phyloP scores from a whole-genome alignment of 2,329 filamentous ascomycete species.

The Paramyrothecium roridum region DNA sequence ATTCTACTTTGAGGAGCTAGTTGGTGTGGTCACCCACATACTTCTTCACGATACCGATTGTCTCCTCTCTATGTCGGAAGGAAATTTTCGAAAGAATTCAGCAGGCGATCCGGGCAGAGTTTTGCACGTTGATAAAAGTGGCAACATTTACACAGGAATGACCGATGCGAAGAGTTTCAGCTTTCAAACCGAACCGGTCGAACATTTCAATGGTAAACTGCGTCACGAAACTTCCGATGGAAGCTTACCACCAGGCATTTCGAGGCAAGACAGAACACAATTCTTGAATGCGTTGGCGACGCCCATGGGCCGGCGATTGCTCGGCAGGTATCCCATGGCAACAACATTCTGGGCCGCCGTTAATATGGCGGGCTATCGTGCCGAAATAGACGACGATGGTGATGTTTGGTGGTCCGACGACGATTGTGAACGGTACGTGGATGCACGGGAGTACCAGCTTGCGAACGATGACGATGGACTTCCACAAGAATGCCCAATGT shows the following conservation, averaged over 20 bases:
- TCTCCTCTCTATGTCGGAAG: not conserved
- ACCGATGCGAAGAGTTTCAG: no score
- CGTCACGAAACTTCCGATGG: no score
- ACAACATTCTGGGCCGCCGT: not conserved
- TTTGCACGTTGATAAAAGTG: no score
- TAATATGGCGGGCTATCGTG: not conserved
- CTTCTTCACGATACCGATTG: not conserved
- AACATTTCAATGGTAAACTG: no score
- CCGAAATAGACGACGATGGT: constrained; percentile 1
- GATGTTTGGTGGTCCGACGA: not conserved
- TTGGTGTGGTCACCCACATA: not conserved
- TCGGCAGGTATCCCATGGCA: not conserved
- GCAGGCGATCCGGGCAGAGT: not conserved
- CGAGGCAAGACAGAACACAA: not conserved
- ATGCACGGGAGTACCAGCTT: not conserved
- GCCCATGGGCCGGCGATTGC: not conserved
- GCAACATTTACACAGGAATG: no score
- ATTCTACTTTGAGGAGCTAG: not conserved
- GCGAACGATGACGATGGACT: not conserved
- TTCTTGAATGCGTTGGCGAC: not conserved
- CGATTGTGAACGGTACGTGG: not conserved
- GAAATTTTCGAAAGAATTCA: not conserved
- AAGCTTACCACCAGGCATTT: not conserved
- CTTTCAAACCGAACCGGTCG: no score
- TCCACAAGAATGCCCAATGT: not conserved